Percentiles rank a stretch among this genome's conserved stretches.
These are phyloP conservation scores for Aspergillus ostianus DNA, from an alignment of 495 filamentous ascomycete species.

Conservation along the genomic window DNA sequence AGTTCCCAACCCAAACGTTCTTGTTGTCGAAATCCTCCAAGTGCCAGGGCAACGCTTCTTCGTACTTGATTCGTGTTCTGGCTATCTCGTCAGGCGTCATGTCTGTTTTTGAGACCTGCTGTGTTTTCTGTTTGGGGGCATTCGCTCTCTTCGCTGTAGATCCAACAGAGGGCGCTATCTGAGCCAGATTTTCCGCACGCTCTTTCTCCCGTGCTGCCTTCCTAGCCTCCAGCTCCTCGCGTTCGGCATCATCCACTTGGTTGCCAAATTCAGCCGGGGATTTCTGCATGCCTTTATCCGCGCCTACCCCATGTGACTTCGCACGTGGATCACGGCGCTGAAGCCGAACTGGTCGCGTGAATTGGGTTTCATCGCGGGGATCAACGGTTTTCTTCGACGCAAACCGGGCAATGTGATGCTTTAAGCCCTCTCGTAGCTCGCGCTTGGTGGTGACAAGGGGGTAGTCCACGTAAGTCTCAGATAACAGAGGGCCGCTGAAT, in stretches of 20 bases:
- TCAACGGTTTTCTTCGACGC: slow-evolving; percentile 63
- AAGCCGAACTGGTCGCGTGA: slow-evolving; percentile 80
- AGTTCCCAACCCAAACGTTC: slow-evolving; percentile 87
- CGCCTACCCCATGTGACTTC: slow-evolving; percentile 46
- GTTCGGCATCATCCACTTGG: slow-evolving; percentile 59
- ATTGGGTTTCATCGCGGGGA: slow-evolving; percentile 72
- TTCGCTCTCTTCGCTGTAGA: slow-evolving; percentile 61
- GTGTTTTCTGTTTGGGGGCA: slow-evolving; percentile 61
- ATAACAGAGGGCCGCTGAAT: slow-evolving; percentile 58
- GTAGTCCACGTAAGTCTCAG: slow-evolving; percentile 56
- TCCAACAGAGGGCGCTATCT: slow-evolving; percentile 74
- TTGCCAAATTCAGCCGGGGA: slow-evolving; percentile 29
- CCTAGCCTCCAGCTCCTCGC: slow-evolving; percentile 66
- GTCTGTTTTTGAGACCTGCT: slow-evolving; percentile 69
- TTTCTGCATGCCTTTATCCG: slow-evolving; percentile 40
- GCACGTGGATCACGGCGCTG: slow-evolving; percentile 87
- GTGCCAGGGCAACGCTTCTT: slow-evolving; percentile 95
- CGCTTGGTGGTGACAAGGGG: slow-evolving; percentile 79
- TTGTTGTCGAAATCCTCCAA: slow-evolving; percentile 94
- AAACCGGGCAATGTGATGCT: slow-evolving; percentile 83
- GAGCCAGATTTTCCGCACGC: slow-evolving; percentile 76
- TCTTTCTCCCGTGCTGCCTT: slow-evolving; percentile 79
- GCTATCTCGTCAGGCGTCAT: slow-evolving; percentile 83
- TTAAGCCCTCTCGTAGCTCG: slow-evolving; percentile 72
- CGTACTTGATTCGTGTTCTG: slow-evolving; percentile 77